Conservation (phyloP, 2,329 filamentous ascomycete species). For the Aspergillus pseudonomiae region DNA sequence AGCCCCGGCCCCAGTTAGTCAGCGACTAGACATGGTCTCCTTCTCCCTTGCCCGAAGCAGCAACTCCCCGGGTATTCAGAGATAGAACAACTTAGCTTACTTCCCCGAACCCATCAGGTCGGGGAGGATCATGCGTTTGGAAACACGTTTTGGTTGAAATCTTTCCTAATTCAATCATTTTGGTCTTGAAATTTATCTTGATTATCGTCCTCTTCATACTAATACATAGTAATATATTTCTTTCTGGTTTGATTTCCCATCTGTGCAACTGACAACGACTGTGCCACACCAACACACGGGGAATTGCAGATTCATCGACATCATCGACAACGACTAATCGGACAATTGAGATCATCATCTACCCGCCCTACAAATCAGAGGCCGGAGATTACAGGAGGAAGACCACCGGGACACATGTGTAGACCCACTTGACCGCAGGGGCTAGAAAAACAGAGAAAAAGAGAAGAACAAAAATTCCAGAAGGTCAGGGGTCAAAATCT, state of each 20-base stretch:
- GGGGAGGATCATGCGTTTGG: neutral
- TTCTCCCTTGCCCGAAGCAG: neutral
- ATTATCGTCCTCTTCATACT: no score
- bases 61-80: neutral
- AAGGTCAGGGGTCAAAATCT: constrained; percentile 25
- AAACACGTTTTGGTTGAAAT: neutral
- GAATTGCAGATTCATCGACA: constrained; percentile 19
- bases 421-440: constrained; percentile 20
- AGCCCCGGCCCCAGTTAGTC: neutral
- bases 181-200: no score
- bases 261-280: no score
- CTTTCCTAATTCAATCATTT: neutral
- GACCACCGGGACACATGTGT: constrained; percentile 23
- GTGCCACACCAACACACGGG: neutral
- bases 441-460: constrained; percentile 11
- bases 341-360: constrained; percentile 24
- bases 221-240: no score
- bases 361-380: constrained; percentile 26
- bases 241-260: no score
- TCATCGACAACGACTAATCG: constrained; percentile 11
- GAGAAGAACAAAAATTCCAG: constrained; percentile 24
- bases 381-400: constrained; percentile 25
- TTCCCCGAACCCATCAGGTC: neutral
- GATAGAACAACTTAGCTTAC: neutral
- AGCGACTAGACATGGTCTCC: neutral